Evolutionary conservation across 2,329 filamentous ascomycete species (phyloP).

Genomic region (Xylaria sp.): DNA sequence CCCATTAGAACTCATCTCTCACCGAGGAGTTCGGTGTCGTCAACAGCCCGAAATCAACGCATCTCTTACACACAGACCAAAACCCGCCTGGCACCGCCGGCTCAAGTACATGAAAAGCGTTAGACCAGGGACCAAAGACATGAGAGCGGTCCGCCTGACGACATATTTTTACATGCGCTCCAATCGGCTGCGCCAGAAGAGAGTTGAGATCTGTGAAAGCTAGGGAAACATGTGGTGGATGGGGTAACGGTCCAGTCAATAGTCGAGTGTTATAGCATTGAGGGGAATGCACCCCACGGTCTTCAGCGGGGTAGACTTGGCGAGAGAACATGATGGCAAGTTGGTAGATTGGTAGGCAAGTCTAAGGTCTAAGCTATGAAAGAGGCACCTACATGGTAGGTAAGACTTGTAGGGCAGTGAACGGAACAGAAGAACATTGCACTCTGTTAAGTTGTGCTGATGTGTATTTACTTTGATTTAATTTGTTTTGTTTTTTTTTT

Average conservation of each 20-base stretch:
- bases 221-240: constrained; percentile 32
- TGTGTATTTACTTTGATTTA: too few species aligned
- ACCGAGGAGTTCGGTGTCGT: not conserved
- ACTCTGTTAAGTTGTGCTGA: not conserved
- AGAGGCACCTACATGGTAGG: not conserved
- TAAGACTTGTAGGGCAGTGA: not conserved
- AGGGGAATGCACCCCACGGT: constrained; percentile 28
- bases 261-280: not conserved
- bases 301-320: constrained; percentile 15
- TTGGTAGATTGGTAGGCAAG: not conserved
- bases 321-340: not conserved
- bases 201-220: constrained; percentile 21
- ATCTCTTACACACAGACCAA: too few species aligned
- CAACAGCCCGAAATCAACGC: constrained; percentile 2
- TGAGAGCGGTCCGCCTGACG: constrained; percentile 14
- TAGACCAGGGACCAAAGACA: constrained; percentile 5
- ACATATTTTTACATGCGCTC: constrained; percentile 22
- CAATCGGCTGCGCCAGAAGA: constrained; percentile 21
- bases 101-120: constrained; percentile 10
- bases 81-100: too few species aligned
- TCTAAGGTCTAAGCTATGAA: not conserved
- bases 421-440: not conserved
- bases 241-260: constrained; percentile 13
- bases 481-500: not conserved
- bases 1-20: not conserved